Conservation (phyloP, 306 rosid species). For the Quercus dentata region DNA sequence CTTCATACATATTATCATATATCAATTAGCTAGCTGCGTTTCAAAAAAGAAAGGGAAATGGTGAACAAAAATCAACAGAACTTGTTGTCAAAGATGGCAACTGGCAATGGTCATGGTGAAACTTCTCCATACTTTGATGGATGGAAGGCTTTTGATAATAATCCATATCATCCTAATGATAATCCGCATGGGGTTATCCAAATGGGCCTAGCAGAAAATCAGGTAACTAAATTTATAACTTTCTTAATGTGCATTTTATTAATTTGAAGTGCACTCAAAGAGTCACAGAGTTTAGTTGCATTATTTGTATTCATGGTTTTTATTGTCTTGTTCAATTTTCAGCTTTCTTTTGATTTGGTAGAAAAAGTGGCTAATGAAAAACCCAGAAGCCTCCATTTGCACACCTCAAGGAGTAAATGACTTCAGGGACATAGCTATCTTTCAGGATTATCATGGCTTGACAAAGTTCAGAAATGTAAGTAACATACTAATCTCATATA, state of each 20-base stretch:
- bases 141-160: constrained; percentile 69
- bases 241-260: not conserved
- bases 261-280: not conserved
- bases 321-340: constrained; percentile 5
- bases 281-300: not conserved
- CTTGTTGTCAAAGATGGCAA: constrained; percentile 65
- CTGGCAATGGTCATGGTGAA: constrained; percentile 69
- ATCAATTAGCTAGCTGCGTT: not conserved
- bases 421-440: constrained; percentile 58
- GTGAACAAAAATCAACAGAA: constrained; percentile 25
- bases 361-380: constrained; percentile 50
- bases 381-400: constrained; percentile 82
- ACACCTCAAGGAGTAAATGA: constrained; percentile 49
- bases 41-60: not conserved
- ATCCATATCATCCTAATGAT: constrained; percentile 60
- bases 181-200: constrained; percentile 77
- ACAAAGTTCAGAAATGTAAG: constrained; percentile 58
- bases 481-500: not conserved
- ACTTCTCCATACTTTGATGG: constrained; percentile 72
- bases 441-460: constrained; percentile 84
- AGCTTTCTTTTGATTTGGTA: constrained; percentile 60
- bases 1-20: not conserved
- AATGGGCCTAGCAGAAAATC: constrained; percentile 92
- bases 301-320: not conserved
- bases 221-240: constrained; percentile 31